Base-by-base conservation (phyloP, 495 filamentous ascomycete species). In the Penicillium angulare region DNA sequence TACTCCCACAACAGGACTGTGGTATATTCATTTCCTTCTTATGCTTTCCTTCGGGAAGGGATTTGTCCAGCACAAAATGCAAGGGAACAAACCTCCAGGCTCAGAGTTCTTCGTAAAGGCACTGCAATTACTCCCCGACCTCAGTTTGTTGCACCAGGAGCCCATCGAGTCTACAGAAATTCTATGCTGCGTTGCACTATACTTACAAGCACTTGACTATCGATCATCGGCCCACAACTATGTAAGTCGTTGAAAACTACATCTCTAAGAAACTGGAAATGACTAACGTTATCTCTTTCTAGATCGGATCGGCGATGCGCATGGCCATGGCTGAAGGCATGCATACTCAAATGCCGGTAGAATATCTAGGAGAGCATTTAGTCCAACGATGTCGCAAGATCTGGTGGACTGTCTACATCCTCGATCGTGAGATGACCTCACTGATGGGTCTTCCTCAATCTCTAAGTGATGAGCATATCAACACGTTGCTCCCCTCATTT, bases 371-470 rank as follows among this genome's bases (percentile, higher is more conserved):
- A 7, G 61, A 71, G 27, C 34, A 50, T 5, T 26, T 58, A 20
- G 66, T 73, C 1, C 63, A 76, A 39, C 60, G 73, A 41, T 70
- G 61, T 33, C 63, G 73, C 48, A 64, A 67, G 42, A 68, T 72
- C 21, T 76, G 73, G 73, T 76, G 73, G 73, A 76, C 73, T 0
- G 59, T 75, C 1, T 76, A 76, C 48, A 61, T 75, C 18, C 55
- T 76, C 9, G 73, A 76, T 49, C 63, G 71, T 12, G 67, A 73
- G 46, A 72, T 74, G 70, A 68, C 71, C 10, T 75, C 71, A 0
- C 52, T 75, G 31, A 72, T 76, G 69, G 73, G 72, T 3, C 38
- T 75, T 9, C 71, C 73, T 13, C 65, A 73, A 41, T 63, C 66
- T 3, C 59, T 76, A 20, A 59, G 57, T 23, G 71, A 75, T 24